A percentile compares a stretch with the other conserved stretches of the same genome.
Evolutionary conservation across 2,329 filamentous ascomycete genomes (phyloP).

Genomic region (Neoscytalidium dimidiatum): DNA sequence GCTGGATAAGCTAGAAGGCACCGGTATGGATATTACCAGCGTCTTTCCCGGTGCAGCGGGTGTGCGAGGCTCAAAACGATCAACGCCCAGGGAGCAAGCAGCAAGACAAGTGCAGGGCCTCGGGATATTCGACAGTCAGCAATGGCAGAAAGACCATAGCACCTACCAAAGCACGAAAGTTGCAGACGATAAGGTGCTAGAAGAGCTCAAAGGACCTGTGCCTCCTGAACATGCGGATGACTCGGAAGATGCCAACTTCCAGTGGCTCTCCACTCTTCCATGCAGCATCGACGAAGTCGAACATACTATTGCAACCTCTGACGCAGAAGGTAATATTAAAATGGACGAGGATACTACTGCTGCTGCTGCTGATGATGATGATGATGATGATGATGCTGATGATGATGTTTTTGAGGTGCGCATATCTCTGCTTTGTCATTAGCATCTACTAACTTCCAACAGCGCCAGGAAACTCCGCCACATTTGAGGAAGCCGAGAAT

Average conservation of each 20-base stretch:
- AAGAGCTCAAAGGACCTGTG: not conserved
- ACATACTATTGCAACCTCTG: not conserved
- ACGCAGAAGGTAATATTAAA: not conserved
- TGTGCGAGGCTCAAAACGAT: conserved; percentile 46
- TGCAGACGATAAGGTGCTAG: not conserved
- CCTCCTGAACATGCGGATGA: not conserved
- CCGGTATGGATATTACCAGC: conserved; percentile 56
- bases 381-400: not conserved
- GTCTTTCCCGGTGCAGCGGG: conserved; percentile 59
- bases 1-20: conserved; percentile 59
- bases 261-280: not conserved
- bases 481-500: not conserved
- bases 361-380: not conserved
- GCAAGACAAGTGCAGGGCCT: conserved; percentile 57
- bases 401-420: conserved; percentile 14
- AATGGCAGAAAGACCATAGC: conserved; percentile 41
- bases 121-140: conserved; percentile 52
- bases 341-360: not conserved
- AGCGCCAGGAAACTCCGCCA: conserved; percentile 17
- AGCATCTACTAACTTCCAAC: not conserved
- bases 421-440: not conserved
- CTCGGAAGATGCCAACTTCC: not conserved
- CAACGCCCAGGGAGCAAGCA: conserved; percentile 52
- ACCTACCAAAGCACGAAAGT: not conserved
- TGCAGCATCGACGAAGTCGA: not conserved